Percentiles rank a stretch among this genome's conserved stretches.
phyloP scores from a whole-genome alignment of 1,139 yeast species.

The Pneumocystis oryctolagi region DNA sequence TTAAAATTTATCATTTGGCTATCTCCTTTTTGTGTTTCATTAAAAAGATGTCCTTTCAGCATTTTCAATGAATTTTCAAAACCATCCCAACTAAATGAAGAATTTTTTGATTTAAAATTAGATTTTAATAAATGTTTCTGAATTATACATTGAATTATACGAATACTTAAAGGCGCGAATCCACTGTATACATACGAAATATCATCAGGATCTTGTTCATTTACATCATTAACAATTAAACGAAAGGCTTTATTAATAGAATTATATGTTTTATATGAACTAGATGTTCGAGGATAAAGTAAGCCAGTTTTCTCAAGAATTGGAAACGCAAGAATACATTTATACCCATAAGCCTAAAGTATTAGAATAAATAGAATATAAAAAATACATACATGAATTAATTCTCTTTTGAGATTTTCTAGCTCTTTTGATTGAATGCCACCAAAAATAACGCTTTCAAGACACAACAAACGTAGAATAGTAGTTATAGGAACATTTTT shows the following conservation, averaged over 20 bases:
- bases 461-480: constrained; percentile 35
- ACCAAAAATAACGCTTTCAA: constrained; percentile 45
- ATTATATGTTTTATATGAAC: constrained; percentile 2
- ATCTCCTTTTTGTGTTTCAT: constrained; percentile 18
- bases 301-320: constrained; percentile 30
- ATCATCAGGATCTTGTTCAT: constrained; percentile 22
- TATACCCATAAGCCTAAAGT: constrained; percentile 25
- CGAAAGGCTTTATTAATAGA: constrained; percentile 19
- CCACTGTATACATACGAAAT: constrained; percentile 32
- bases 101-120: constrained; percentile 8
- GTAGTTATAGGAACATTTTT: constrained; percentile 28
- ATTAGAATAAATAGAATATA: background rate
- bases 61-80: constrained; percentile 23
- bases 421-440: constrained; percentile 53
- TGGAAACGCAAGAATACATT: constrained; percentile 29
- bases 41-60: constrained; percentile 27
- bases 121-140: constrained; percentile 21
- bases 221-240: constrained; percentile 23
- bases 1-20: background rate
- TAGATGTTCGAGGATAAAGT: constrained; percentile 15
- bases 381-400: constrained; percentile 34
- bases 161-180: constrained; percentile 32
- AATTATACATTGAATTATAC: constrained; percentile 28
- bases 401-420: constrained; percentile 34
- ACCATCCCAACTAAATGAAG: constrained; percentile 16